Evolutionary conservation across 2,329 filamentous ascomycete genomes (phyloP).

Genomic region (Aspergillus fijiensis): DNA sequence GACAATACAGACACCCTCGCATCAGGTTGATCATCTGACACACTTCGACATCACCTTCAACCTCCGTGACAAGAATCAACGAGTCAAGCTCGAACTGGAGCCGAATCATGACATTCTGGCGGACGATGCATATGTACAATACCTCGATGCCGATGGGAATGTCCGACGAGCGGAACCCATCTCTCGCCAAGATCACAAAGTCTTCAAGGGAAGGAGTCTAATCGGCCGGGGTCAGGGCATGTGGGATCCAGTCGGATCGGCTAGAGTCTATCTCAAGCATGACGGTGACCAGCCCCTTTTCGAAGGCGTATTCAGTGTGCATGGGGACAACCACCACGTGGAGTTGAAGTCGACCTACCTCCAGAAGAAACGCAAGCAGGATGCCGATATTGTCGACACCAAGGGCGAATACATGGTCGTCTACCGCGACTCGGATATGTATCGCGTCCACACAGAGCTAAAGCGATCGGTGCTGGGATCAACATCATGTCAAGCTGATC

Average conservation of each 20-base stretch:
- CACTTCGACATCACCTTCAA: conserved; percentile 82
- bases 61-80: conserved; percentile 64
- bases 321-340: conserved; percentile 82
- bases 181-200: conserved; percentile 70
- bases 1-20: conserved; percentile 73
- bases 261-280: conserved; percentile 71
- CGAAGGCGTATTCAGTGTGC: conserved; percentile 81
- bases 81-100: conserved; percentile 75
- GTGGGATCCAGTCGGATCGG: conserved; percentile 85
- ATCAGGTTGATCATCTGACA: conserved; percentile 76
- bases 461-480: conserved; percentile 55
- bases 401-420: conserved; percentile 80
- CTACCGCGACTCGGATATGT: conserved; percentile 86
- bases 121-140: conserved; percentile 70
- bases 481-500: conserved; percentile 69
- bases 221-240: conserved; percentile 61
- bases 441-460: conserved; percentile 57
- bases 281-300: conserved; percentile 82
- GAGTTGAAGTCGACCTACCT: conserved; percentile 73
- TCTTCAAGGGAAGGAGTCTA: conserved; percentile 80
- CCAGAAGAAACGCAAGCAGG: conserved; percentile 67
- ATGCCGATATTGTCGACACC: conserved; percentile 62
- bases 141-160: conserved; percentile 70
- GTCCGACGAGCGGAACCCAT: conserved; percentile 67
- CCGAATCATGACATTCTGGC: conserved; percentile 89